These are phyloP conservation scores for Brasilioporus rufonigricans DNA, from an alignment of 768 basidiomycete species.

Conservation along the genomic window DNA sequence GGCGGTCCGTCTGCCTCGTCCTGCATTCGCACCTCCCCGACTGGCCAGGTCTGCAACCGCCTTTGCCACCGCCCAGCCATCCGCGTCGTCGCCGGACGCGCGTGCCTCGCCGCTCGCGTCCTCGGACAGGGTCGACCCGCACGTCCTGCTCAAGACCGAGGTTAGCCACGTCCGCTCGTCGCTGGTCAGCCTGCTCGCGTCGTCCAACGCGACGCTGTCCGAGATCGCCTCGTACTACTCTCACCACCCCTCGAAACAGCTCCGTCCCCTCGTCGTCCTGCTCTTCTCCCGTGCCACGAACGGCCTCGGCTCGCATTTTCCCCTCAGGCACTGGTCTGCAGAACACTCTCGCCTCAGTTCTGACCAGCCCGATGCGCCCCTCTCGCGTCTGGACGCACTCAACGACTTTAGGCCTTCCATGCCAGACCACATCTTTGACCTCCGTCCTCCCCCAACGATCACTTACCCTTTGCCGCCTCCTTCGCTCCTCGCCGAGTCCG, in stretches of 20 bases:
- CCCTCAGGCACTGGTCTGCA: constrained; percentile 57
- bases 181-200: constrained; percentile 77
- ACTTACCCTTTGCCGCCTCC: constrained; percentile 27
- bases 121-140: constrained; percentile 51
- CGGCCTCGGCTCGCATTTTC: constrained; percentile 71
- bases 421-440: constrained; percentile 68
- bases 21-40: background rate
- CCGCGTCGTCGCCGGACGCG: constrained; percentile 6
- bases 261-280: constrained; percentile 86
- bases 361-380: constrained; percentile 73
- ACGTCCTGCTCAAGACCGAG: constrained; percentile 68
- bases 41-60: constrained; percentile 38
- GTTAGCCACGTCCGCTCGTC: constrained; percentile 67
- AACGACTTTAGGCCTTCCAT: constrained; percentile 91
- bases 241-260: constrained; percentile 82
- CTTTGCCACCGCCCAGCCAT: constrained; percentile 33
- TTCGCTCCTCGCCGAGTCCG: constrained; percentile 15
- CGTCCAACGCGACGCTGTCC: constrained; percentile 83
- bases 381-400: constrained; percentile 76
- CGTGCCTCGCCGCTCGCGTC: constrained; percentile 20
- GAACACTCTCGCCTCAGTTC: constrained; percentile 53
- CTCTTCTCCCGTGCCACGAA: constrained; percentile 93
- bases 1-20: constrained; percentile 15
- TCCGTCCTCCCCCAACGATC: constrained; percentile 35
- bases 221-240: constrained; percentile 94